A percentile compares a stretch with the other conserved stretches of the same genome.
Evolutionary conservation across 768 basidiomycete genomes (phyloP).

Genomic region (Wakefieldia striispora): DNA sequence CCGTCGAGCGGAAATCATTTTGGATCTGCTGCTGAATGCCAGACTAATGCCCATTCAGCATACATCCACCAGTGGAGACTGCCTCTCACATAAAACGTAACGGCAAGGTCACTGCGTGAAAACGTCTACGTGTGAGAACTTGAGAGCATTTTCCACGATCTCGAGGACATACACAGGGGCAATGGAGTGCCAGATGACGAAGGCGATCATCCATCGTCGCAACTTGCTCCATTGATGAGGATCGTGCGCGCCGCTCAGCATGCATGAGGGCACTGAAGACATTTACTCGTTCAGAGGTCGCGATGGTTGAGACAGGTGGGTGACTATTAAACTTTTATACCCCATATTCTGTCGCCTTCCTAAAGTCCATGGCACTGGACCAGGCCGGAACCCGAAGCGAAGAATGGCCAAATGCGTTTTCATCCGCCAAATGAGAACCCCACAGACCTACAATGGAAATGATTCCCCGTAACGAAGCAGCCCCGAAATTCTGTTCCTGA

Average conservation of each 20-base stretch:
- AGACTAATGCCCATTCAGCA: slow-evolving; percentile 18
- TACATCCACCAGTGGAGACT: background rate
- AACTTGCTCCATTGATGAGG: slow-evolving; percentile 29
- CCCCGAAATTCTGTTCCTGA: slow-evolving; percentile 16
- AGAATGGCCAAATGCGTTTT: slow-evolving; percentile 23
- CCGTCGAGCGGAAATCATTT: slow-evolving; percentile 17
- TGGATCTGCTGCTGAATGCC: slow-evolving; percentile 29
- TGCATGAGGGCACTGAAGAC: slow-evolving; percentile 18
- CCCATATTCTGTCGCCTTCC: background rate
- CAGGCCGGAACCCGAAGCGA: background rate
- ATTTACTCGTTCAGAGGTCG: slow-evolving; percentile 7
- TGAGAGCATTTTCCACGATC: background rate
- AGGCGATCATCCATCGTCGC: slow-evolving; percentile 27
- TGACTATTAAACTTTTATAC: slow-evolving; percentile 15
- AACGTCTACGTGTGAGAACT: background rate
- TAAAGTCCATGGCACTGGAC: background rate
- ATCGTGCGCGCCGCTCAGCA: slow-evolving; percentile 21
- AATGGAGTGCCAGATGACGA: slow-evolving; percentile 29
- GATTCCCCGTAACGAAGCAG: background rate
- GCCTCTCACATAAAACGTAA: slow-evolving; percentile 28
- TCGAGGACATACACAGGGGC: slow-evolving; percentile 26
- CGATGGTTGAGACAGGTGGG: background rate
- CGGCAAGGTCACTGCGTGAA: slow-evolving; percentile 20
- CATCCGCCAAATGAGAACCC: background rate
- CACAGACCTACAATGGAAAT: background rate